Conservation (phyloP, 1,139 yeast species). For the Yamadazyma dushanensis region DNA sequence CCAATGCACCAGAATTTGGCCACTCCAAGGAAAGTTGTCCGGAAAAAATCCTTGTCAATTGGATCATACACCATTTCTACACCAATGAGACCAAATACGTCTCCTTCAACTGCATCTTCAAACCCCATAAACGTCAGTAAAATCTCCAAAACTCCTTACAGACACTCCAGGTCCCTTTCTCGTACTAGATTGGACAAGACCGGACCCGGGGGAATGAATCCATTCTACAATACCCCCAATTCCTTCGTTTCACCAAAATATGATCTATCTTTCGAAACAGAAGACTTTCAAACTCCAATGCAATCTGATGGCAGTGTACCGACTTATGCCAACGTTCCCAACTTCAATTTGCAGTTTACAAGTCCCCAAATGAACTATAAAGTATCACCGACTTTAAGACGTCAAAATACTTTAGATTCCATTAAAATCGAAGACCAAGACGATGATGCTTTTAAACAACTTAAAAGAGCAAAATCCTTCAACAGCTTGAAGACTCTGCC, state of each 20-base stretch:
- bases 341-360: constrained; percentile 12
- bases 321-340: constrained; percentile 8
- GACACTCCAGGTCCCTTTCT: constrained; percentile 19
- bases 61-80: constrained; percentile 17
- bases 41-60: constrained; percentile 17
- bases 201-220: constrained; percentile 29
- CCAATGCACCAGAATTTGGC: constrained; percentile 8
- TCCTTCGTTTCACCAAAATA: constrained; percentile 42
- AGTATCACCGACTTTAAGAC: constrained; percentile 15
- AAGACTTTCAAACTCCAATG: constrained; percentile 34
- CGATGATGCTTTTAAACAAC: constrained; percentile 46
- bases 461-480: constrained; percentile 39
- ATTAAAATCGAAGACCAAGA: constrained; percentile 43
- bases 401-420: constrained; percentile 31
- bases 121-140: constrained; percentile 5
- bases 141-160: constrained; percentile 18
- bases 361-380: constrained; percentile 9
- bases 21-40: constrained; percentile 14
- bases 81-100: constrained; percentile 25
- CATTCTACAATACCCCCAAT: constrained; percentile 46
- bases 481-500: constrained; percentile 6
- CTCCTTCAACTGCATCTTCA: constrained; percentile 12
- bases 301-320: constrained; percentile 16
- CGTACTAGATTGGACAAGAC: constrained; percentile 15
- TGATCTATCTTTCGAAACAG: constrained; percentile 25